A percentile compares a stretch with the other conserved stretches of the same genome.
These are phyloP conservation scores for Paramecium caudatum DNA, from an alignment of 73 alveolate species.

Conservation along the genomic window DNA sequence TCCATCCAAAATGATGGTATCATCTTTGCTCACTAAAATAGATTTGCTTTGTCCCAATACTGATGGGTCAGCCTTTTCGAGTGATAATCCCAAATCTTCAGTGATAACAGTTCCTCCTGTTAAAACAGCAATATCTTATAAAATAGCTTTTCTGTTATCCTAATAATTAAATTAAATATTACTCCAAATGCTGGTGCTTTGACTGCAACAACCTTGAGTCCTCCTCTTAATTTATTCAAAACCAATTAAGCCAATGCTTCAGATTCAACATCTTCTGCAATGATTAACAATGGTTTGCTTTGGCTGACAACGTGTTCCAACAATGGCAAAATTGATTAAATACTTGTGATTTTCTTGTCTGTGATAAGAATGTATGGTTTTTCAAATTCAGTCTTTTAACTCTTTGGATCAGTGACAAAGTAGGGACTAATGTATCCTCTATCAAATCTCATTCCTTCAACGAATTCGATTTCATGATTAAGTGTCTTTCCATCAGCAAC, in stretches of 20 bases:
- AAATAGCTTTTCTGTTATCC: conserved; percentile 96
- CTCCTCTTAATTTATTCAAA: conserved; percentile 97
- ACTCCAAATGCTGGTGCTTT: conserved; percentile 98
- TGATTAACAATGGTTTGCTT: conserved; percentile 91
- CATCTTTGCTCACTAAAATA: conserved; percentile 95
- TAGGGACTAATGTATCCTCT: conserved; percentile 99
- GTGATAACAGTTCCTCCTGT: conserved; percentile 95
- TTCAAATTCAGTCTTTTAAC: conserved; percentile 91
- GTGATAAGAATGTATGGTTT: conserved; percentile 94
- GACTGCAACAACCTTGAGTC: conserved; percentile 97
- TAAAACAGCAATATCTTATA: conserved; percentile 95
- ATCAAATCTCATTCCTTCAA: conserved; percentile 98
- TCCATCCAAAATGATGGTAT: conserved; percentile 98
- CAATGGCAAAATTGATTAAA: conserved; percentile 91
- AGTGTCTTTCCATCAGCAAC: conserved; percentile 93
- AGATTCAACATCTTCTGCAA: conserved; percentile 98
- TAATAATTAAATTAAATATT: neutral
- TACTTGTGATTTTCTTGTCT: conserved; percentile 95
- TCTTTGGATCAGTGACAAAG: conserved; percentile 97
- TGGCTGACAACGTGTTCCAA: conserved; percentile 93
- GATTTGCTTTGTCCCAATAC: conserved; percentile 95
- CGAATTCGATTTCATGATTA: conserved; percentile 97
- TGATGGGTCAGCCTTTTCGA: conserved; percentile 85
- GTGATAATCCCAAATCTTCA: conserved; percentile 94
- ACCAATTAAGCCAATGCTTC: conserved; percentile 97